Percentiles rank a stretch among this genome's conserved stretches.
These are phyloP conservation scores for Staphylotrichum longicolle DNA, from an alignment of 495 filamentous ascomycete species.

Conservation along the genomic window DNA sequence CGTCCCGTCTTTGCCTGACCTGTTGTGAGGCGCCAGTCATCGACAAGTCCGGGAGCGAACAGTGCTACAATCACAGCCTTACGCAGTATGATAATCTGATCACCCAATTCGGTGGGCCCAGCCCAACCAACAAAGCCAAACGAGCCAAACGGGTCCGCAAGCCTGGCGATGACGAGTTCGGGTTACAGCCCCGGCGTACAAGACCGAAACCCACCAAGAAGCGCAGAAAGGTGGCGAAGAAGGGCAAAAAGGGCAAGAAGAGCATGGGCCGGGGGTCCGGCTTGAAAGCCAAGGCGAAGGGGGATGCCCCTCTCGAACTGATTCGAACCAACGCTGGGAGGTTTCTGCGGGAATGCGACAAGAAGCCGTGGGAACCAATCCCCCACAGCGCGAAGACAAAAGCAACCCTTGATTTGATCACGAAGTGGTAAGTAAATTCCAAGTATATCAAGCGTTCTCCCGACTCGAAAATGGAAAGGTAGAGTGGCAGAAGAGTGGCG, in stretches of 20 bases:
- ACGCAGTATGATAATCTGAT: not conserved
- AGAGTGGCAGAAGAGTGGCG: too few relatives aligned
- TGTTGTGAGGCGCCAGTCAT: not conserved
- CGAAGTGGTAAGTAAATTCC: constrained; percentile 23
- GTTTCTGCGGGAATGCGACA: constrained; percentile 14
- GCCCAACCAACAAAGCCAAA: not conserved
- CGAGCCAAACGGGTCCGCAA: not conserved
- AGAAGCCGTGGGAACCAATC: constrained; percentile 18
- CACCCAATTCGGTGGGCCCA: not conserved
- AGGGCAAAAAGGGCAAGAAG: not conserved
- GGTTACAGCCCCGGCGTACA: constrained; percentile 6
- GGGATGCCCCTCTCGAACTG: not conserved
- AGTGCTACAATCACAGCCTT: not conserved
- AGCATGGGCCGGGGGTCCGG: not conserved
- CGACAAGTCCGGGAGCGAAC: not conserved
- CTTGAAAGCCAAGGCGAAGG: not conserved
- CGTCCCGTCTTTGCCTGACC: not conserved
- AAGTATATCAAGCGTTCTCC: too few relatives aligned
- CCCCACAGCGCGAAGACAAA: constrained; percentile 35
- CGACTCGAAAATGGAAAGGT: too few relatives aligned
- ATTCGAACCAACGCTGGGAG: constrained; percentile 8
- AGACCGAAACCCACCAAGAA: not conserved
- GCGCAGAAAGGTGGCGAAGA: too few relatives aligned
- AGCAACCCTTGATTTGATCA: constrained; percentile 29
- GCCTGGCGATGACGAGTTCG: constrained; percentile 15